phyloP scores from a whole-genome alignment of 306 rosid species.

The Canavalia gladiata region DNA sequence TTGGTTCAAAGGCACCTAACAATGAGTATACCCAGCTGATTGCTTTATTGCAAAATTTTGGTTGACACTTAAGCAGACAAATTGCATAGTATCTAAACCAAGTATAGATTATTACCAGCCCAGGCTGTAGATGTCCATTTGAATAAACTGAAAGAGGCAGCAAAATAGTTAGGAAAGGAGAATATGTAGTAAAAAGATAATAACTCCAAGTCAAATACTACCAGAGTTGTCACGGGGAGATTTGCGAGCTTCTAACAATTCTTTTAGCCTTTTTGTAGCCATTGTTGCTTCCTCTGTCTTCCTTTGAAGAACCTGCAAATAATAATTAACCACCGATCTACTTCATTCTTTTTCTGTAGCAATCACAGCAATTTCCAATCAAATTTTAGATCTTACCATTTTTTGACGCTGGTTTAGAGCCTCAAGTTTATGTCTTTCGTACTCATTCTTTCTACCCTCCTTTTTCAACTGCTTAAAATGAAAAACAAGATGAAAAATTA shows the following conservation, averaged over 20 bases:
- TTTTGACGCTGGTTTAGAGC: constrained; percentile 83
- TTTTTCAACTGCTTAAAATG: constrained; percentile 70
- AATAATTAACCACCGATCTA: constrained; percentile 22
- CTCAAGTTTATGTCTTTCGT: constrained; percentile 83
- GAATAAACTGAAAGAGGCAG: constrained; percentile 62
- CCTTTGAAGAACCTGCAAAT: constrained; percentile 80
- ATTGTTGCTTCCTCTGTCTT: constrained; percentile 89
- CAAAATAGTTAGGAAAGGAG: constrained; percentile 51
- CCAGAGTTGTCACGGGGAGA: constrained; percentile 75
- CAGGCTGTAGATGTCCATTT: constrained; percentile 64
- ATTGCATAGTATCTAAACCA: constrained; percentile 25
- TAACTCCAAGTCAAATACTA: constrained; percentile 36
- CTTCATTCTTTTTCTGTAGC: constrained; percentile 16
- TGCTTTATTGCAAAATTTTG: neutral
- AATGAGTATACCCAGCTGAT: constrained; percentile 24
- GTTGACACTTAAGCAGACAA: constrained; percentile 28
- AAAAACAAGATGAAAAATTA: constrained; percentile 38
- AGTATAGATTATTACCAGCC: constrained; percentile 65
- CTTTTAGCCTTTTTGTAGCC: constrained; percentile 78
- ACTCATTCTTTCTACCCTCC: constrained; percentile 87
- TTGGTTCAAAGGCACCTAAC: constrained; percentile 28
- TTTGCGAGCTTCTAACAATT: constrained; percentile 78
- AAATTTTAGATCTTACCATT: constrained; percentile 56
- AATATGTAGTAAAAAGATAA: constrained; percentile 22
- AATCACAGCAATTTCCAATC: constrained; percentile 30